phyloP scores from a whole-genome alignment of 2,329 filamentous ascomycete species.

The Cercospora sp. region DNA sequence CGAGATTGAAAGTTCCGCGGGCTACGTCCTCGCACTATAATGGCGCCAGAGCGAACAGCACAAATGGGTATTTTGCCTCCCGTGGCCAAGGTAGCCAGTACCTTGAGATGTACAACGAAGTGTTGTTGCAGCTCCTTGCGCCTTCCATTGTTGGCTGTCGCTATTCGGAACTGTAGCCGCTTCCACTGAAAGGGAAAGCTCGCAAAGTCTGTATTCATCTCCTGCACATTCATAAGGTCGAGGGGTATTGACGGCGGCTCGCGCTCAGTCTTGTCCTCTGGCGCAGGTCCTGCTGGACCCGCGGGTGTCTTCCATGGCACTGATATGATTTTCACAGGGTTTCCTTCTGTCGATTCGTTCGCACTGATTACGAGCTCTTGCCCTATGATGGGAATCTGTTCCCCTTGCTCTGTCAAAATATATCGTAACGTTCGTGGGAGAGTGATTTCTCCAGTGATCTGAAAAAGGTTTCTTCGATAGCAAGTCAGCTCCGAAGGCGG shows the following conservation, averaged over 20 bases:
- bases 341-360: slow-evolving; percentile 91
- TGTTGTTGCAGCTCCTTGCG: slow-evolving; percentile 95
- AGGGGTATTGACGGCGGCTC: slow-evolving; percentile 82
- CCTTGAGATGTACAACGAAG: slow-evolving; percentile 85
- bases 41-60: slow-evolving; percentile 82
- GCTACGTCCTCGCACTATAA: slow-evolving; percentile 90
- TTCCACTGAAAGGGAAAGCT: slow-evolving; percentile 95
- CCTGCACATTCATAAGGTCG: slow-evolving; percentile 63
- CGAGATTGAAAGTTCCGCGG: slow-evolving; percentile 92
- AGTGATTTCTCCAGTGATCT: slow-evolving; percentile 87
- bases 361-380: slow-evolving; percentile 89
- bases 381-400: slow-evolving; percentile 76
- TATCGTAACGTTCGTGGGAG: slow-evolving; percentile 76
- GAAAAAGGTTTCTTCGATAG: slow-evolving; percentile 93
- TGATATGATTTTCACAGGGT: slow-evolving; percentile 88
- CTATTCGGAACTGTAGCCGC: slow-evolving; percentile 87
- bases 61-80: slow-evolving; percentile 79
- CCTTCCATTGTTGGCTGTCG: slow-evolving; percentile 93
- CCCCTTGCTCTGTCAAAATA: slow-evolving; percentile 79
- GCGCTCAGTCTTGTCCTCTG: slow-evolving; percentile 70
- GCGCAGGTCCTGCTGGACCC: slow-evolving; percentile 62
- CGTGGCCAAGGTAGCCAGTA: slow-evolving; percentile 78
- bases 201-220: slow-evolving; percentile 78
- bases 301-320: slow-evolving; percentile 97
- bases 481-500: slow-evolving; percentile 85